Percentiles rank a stretch among this genome's conserved stretches.
Evolutionary conservation across 176 grass and related monocot species (phyloP).

Genomic region (Calamus simplicifolius): DNA sequence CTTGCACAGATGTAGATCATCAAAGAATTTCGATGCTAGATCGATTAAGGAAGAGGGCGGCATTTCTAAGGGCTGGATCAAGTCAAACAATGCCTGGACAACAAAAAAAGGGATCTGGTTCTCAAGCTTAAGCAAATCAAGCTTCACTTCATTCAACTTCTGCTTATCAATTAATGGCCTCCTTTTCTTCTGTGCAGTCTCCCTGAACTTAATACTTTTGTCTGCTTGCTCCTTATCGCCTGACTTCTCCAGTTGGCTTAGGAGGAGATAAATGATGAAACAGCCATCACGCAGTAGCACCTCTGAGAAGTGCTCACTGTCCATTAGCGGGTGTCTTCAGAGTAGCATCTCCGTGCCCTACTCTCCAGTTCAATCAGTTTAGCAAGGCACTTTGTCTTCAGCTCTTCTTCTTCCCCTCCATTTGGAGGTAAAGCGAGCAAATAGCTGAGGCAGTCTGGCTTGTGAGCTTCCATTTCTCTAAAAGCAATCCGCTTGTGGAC

Average conservation of each 20-base stretch:
- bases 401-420: neutral
- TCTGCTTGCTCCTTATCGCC: neutral
- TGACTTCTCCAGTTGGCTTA: neutral
- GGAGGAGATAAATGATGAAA: slow-evolving; percentile 20
- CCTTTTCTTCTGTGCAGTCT: neutral
- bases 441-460: slow-evolving; percentile 19
- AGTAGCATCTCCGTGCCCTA: slow-evolving; percentile 7
- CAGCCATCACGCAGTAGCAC: slow-evolving; percentile 11
- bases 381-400: neutral
- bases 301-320: slow-evolving; percentile 9
- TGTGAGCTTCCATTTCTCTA: slow-evolving; percentile 15
- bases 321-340: slow-evolving; percentile 10
- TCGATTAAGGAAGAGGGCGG: slow-evolving; percentile 1
- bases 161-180: slow-evolving; percentile 2
- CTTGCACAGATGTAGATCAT: slow-evolving; percentile 1
- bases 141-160: slow-evolving; percentile 11
- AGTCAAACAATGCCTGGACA: neutral
- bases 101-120: slow-evolving; percentile 19
- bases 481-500: slow-evolving; percentile 9
- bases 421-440: slow-evolving; percentile 1
- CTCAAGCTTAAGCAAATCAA: slow-evolving; percentile 16
- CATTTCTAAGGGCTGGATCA: slow-evolving; percentile 6
- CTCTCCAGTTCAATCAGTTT: slow-evolving; percentile 1
- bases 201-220: neutral
- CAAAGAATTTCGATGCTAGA: slow-evolving; percentile 7